phyloP scores from a whole-genome alignment of 176 grass and related monocot species.

The Lolium perenne region DNA sequence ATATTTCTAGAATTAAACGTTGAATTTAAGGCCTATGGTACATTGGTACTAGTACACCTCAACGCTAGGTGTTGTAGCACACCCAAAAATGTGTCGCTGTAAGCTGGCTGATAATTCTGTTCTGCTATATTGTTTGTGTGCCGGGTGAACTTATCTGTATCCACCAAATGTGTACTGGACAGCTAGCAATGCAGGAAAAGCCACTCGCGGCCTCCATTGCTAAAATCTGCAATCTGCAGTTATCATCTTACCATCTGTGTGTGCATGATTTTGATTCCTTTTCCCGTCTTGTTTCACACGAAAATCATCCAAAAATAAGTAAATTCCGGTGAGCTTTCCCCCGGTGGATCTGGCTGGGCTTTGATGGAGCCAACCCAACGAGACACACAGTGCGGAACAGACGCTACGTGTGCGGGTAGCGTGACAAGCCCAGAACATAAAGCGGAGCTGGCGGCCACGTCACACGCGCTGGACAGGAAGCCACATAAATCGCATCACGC shows the following conservation, averaged over 20 bases:
- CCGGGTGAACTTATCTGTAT: background rate
- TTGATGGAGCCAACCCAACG: background rate
- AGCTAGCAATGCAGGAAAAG: background rate
- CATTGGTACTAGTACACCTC: no score
- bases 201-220: background rate
- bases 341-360: slow-evolving; percentile 10
- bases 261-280: background rate
- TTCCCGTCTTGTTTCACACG: background rate
- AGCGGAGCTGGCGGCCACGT: background rate
- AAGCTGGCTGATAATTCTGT: background rate
- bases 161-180: background rate
- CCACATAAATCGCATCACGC: background rate
- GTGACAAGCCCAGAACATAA: background rate
- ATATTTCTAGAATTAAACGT: no score
- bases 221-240: background rate
- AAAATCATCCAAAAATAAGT: background rate
- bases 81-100: background rate
- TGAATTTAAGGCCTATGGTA: no score
- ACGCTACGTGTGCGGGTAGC: background rate
- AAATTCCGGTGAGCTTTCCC: background rate
- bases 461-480: background rate
- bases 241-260: background rate
- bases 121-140: no score
- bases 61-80: no score
- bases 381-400: background rate